Conservation (phyloP, 108 stramenopile genomes). For the Conticribra guillardii region DNA sequence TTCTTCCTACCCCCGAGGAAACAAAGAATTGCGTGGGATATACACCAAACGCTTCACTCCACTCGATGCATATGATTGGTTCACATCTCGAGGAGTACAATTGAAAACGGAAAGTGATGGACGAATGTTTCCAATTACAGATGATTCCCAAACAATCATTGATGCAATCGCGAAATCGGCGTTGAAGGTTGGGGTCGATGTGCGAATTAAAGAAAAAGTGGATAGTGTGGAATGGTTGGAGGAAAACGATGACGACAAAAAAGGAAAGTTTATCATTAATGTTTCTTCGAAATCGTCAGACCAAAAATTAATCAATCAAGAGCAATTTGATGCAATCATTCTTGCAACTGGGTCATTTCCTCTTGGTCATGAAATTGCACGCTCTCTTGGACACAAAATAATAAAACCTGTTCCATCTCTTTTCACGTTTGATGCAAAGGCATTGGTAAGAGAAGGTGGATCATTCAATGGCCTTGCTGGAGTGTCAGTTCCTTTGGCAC, state of each 20-base stretch:
- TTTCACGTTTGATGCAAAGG: slow-evolving; percentile 87
- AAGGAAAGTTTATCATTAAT: slow-evolving; percentile 32
- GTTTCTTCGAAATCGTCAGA: slow-evolving; percentile 30
- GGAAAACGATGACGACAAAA: slow-evolving; percentile 1
- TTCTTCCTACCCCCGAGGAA: slow-evolving; percentile 87
- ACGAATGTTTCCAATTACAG: slow-evolving; percentile 94
- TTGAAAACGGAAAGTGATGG: slow-evolving; percentile 94
- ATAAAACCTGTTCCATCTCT: slow-evolving; percentile 87
- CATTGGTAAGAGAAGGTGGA: slow-evolving; percentile 63
- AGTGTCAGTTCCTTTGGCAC: slow-evolving; percentile 68
- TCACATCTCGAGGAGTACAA: slow-evolving; percentile 82
- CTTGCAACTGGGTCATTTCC: slow-evolving; percentile 94
- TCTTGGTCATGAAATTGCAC: slow-evolving; percentile 83
- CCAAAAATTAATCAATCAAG: slow-evolving; percentile 26
- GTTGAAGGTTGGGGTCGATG: slow-evolving; percentile 60
- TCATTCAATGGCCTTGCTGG: slow-evolving; percentile 77
- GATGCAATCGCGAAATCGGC: slow-evolving; percentile 76
- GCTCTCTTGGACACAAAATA: slow-evolving; percentile 77
- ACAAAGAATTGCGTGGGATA: slow-evolving; percentile 81
- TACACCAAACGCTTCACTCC: slow-evolving; percentile 82
- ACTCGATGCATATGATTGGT: slow-evolving; percentile 82
- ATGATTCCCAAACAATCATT: slow-evolving; percentile 90
- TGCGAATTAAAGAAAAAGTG: slow-evolving; percentile 58
- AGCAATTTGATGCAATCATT: slow-evolving; percentile 75
- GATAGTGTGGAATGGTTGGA: slow-evolving; percentile 25